Conservation (phyloP, 768 basidiomycete species). For the Terana coerulea region DNA sequence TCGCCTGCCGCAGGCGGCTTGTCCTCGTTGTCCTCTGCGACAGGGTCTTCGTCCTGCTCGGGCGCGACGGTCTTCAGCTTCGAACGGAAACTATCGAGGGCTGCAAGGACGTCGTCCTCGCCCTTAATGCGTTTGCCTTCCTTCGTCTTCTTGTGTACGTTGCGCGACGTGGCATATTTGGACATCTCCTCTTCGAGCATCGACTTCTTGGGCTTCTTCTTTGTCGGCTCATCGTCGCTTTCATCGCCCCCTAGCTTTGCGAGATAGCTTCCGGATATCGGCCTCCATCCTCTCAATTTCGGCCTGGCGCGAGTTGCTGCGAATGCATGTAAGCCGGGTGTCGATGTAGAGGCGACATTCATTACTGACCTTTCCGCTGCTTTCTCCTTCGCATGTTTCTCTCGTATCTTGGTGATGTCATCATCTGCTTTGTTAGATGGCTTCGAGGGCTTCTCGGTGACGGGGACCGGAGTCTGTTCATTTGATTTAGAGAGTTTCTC, state of each 20-base stretch:
- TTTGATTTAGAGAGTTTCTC: conserved; percentile 16
- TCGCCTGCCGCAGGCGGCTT: conserved; percentile 18
- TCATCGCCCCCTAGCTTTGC: conserved; percentile 25
- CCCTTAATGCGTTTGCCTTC: conserved; percentile 51
- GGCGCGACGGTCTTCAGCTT: conserved; percentile 48
- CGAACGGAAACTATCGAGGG: conserved; percentile 65
- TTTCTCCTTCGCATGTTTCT: conserved; percentile 71
- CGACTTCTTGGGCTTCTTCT: conserved; percentile 64
- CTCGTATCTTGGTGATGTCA: conserved; percentile 71
- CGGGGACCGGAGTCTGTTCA: conserved; percentile 8
- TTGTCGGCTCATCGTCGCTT: conserved; percentile 52
- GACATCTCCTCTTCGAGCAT: conserved; percentile 78
- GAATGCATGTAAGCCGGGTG: neutral
- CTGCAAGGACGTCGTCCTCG: conserved; percentile 67
- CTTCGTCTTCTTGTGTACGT: conserved; percentile 50
- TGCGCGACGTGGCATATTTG: conserved; percentile 70
- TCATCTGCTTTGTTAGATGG: conserved; percentile 36
- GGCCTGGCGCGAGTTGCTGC: conserved; percentile 59
- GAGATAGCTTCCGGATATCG: conserved; percentile 74
- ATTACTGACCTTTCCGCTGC: conserved; percentile 63
- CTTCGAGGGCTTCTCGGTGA: conserved; percentile 24
- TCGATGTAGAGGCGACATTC: conserved; percentile 17
- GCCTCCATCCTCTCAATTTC: conserved; percentile 88
- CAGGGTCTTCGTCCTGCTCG: conserved; percentile 20
- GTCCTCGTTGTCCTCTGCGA: conserved; percentile 18